Evolutionary conservation across 805 yeast species (phyloP), one percentile per base, ranked within the genome.

Genomic region (Saturnispora halmiae): DNA sequence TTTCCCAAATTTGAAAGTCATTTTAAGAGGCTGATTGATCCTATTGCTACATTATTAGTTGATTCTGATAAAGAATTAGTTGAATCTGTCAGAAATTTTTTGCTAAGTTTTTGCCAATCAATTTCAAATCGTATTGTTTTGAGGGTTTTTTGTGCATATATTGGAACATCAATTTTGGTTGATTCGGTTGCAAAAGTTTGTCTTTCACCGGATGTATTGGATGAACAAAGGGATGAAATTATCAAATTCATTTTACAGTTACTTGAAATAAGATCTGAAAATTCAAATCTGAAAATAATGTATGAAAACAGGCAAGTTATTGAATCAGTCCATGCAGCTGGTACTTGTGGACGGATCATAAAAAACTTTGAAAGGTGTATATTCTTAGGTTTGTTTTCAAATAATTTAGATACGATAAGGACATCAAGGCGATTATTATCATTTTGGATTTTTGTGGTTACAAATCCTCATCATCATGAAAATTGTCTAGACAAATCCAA

Each of bases 311-410:
- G 21, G 14, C 28, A 48, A 16, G 13, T 44, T 2, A 28, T 46
- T 25, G 40, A 8, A 13, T 14, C 16, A 26, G 41, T 43, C 30
- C 64, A 60, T 43, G 39, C 39, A 1, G 34, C 42, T 9, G 52
- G 52, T 1, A 30, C 61, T 8, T 67, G 70, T 41, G 44, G 50
- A 0, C 41, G 57, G 10, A 46, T 72, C 1, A 54, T 66, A 8
- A 59, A 66, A 4, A 53, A 66, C 4, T 56, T 73, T 37, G 83
- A 78, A 37, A 67, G 74, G 38, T 70, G 75, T 4, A 51, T 75
- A 24, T 61, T 75, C 24, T 50, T 74, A 18, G 71, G 75, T 1
- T 53, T 79, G 9, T 70, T 77, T 44, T 66, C 77, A 0, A 72
- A 72, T 35, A 70, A 67, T 30, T 52, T 67, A 14, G 77, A 72